phyloP scores from a whole-genome alignment of 495 filamentous ascomycete species.

The Lophiostoma macrostomum region DNA sequence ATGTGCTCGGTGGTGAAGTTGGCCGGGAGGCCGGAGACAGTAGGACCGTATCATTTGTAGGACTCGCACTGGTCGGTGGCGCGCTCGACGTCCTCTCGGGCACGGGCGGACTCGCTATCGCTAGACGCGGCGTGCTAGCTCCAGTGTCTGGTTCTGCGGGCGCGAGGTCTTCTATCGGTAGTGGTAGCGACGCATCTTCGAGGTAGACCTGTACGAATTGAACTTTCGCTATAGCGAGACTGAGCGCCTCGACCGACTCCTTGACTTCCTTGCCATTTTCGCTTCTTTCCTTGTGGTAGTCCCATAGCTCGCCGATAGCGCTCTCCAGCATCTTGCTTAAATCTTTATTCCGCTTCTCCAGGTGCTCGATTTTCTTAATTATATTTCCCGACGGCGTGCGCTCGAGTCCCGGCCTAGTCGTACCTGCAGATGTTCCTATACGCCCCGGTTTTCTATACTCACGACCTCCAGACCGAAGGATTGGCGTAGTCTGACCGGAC shows the following conservation, averaged over 20 bases:
- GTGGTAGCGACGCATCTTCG: slow-evolving; percentile 58
- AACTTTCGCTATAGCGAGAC: slow-evolving; percentile 66
- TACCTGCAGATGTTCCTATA: background rate
- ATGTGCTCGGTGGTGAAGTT: background rate
- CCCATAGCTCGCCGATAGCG: slow-evolving; percentile 65
- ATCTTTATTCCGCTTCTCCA: slow-evolving; percentile 70
- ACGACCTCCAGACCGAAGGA: slow-evolving; percentile 23
- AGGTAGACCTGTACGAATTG: slow-evolving; percentile 77
- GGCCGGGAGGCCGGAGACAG: slow-evolving; percentile 3
- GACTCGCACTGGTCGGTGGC: slow-evolving; percentile 2
- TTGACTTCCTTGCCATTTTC: slow-evolving; percentile 30
- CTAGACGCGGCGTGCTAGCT: background rate
- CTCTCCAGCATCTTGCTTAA: slow-evolving; percentile 71
- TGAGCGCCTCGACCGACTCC: slow-evolving; percentile 47
- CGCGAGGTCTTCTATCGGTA: slow-evolving; percentile 48
- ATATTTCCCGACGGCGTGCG: slow-evolving; percentile 17
- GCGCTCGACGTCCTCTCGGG: slow-evolving; percentile 19
- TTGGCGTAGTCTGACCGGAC: slow-evolving; percentile 15
- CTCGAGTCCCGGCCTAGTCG: background rate
- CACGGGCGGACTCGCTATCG: slow-evolving; percentile 9
- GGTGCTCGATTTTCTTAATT: slow-evolving; percentile 38
- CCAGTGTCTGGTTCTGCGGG: slow-evolving; percentile 10
- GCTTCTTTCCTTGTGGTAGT: slow-evolving; percentile 41
- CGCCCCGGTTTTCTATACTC: slow-evolving; percentile 29
- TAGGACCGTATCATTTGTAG: background rate